phyloP scores from a whole-genome alignment of 2,329 filamentous ascomycete genomes.

The Juglanconis oblonga region DNA sequence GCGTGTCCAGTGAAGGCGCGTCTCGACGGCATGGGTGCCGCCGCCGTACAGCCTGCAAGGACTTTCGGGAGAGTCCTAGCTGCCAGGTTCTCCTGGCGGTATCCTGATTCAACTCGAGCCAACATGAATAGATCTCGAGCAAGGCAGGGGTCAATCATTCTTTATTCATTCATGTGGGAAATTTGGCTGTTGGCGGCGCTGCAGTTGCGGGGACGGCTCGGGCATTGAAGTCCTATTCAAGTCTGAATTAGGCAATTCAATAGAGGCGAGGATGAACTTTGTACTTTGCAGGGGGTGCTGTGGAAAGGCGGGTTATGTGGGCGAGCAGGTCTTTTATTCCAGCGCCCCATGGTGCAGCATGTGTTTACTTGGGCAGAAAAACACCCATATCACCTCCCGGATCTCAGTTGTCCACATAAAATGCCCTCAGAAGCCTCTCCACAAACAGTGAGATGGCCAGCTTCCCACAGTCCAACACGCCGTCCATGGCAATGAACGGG shows the following conservation, averaged over 20 bases:
- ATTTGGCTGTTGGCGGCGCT: no score
- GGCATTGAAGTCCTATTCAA: slow-evolving; percentile 8
- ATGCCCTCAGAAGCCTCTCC: slow-evolving; percentile 14
- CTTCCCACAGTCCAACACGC: slow-evolving; percentile 47
- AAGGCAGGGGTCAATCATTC: not conserved
- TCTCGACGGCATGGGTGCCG: not conserved
- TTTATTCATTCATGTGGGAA: not conserved
- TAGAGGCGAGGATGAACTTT: not conserved
- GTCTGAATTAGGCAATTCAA: not conserved
- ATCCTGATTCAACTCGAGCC: not conserved
- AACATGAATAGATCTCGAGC: not conserved
- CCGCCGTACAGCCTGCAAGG: not conserved
- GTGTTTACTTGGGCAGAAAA: no score
- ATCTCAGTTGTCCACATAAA: slow-evolving; percentile 14
- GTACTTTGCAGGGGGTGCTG: no score
- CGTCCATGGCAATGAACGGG: slow-evolving; percentile 58
- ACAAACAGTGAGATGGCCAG: slow-evolving; percentile 42
- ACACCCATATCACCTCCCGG: no score
- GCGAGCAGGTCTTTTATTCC: no score
- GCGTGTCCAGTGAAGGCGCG: not conserved
- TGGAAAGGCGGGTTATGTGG: no score
- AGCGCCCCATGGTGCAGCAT: no score
- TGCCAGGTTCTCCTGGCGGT: no score
- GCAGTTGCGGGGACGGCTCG: not conserved
- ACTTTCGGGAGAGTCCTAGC: no score